Conservation (phyloP, 2,329 filamentous ascomycete genomes). For the Grosmannia clavigera region DNA sequence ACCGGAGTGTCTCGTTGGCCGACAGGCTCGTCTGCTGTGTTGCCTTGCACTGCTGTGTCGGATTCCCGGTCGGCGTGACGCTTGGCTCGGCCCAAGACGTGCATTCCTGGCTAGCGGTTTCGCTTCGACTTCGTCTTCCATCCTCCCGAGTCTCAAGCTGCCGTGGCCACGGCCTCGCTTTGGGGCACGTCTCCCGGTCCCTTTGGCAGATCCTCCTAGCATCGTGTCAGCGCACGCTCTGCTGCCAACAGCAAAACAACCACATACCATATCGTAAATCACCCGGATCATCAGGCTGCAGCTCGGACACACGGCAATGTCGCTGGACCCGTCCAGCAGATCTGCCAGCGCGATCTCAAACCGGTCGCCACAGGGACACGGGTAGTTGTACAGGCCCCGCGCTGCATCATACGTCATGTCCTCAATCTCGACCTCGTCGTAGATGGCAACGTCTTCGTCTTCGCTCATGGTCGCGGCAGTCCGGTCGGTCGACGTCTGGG, state of each 20-base stretch:
- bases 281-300: slow-evolving; percentile 95
- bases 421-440: slow-evolving; percentile 97
- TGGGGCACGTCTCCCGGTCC: not conserved
- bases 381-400: slow-evolving; percentile 86
- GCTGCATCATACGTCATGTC: slow-evolving; percentile 86
- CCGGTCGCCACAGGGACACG: slow-evolving; percentile 91
- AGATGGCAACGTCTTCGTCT: slow-evolving; percentile 58
- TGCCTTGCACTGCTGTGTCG: too few relatives aligned
- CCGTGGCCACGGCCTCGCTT: slow-evolving; percentile 2
- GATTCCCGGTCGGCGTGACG: not conserved
- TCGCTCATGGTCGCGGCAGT: slow-evolving; percentile 40
- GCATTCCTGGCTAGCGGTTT: not conserved
- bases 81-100: not conserved
- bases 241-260: too few relatives aligned
- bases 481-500: not conserved
- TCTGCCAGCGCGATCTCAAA: slow-evolving; percentile 86
- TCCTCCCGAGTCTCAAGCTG: not conserved
- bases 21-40: too few relatives aligned
- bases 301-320: slow-evolving; percentile 94
- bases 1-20: too few relatives aligned
- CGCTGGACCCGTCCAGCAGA: slow-evolving; percentile 67
- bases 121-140: not conserved
- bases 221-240: not conserved
- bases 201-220: slow-evolving; percentile 5
- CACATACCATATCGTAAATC: slow-evolving; percentile 71